phyloP scores from a whole-genome alignment of 2,329 filamentous ascomycete genomes.

The Alternaria arborescens region DNA sequence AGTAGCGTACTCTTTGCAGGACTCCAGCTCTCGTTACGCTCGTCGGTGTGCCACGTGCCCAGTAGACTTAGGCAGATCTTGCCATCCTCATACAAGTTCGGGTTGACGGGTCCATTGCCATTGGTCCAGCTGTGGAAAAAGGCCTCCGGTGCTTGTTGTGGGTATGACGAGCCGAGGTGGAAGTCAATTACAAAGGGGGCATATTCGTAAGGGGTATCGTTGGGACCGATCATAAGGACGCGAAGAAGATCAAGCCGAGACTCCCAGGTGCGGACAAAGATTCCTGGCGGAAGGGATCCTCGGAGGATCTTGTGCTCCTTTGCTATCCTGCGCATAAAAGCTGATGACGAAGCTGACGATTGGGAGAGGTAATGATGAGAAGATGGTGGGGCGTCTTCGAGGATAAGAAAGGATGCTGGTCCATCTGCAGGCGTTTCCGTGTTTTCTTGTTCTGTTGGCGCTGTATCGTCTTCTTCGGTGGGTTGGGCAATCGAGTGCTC shows the following conservation, averaged over 20 bases:
- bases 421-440: slow-evolving; percentile 14
- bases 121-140: slow-evolving; percentile 69
- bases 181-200: slow-evolving; percentile 70
- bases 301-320: slow-evolving; percentile 68
- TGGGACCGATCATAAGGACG: slow-evolving; percentile 66
- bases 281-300: slow-evolving; percentile 62
- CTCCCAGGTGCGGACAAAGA: slow-evolving; percentile 68
- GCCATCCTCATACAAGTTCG: slow-evolving; percentile 70
- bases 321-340: slow-evolving; percentile 59
- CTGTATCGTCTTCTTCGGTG: slow-evolving; percentile 2
- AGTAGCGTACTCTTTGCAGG: slow-evolving; percentile 62
- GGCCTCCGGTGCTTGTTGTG: slow-evolving; percentile 61
- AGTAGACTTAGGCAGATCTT: slow-evolving; percentile 68
- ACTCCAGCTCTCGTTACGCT: slow-evolving; percentile 63
- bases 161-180: slow-evolving; percentile 60
- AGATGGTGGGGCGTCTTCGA: slow-evolving; percentile 45
- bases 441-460: slow-evolving; percentile 16
- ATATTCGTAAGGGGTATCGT: slow-evolving; percentile 68
- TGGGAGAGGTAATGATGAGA: slow-evolving; percentile 53
- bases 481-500: slow-evolving; percentile 27
- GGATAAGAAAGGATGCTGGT: slow-evolving; percentile 44
- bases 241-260: slow-evolving; percentile 66
- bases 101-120: slow-evolving; percentile 64
- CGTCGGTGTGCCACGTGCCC: slow-evolving; percentile 66
- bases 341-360: slow-evolving; percentile 52